phyloP scores from a whole-genome alignment of 441 rosid genomes.

The Codiaeum variegatum region DNA sequence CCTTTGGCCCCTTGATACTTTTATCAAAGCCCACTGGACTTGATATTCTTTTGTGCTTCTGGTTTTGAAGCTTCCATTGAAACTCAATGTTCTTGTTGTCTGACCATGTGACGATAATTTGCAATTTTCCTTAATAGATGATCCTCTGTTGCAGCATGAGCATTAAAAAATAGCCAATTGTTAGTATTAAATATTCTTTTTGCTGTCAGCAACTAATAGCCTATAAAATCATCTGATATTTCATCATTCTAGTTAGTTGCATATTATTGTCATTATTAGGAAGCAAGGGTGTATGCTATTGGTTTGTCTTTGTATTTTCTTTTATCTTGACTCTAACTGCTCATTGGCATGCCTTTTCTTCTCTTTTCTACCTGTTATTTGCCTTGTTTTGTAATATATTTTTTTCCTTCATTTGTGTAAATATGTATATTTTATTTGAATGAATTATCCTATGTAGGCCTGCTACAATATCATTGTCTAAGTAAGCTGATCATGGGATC shows the following conservation, averaged over 20 bases:
- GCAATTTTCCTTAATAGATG: background rate
- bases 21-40: background rate
- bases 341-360: background rate
- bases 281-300: background rate
- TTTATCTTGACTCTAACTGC: background rate
- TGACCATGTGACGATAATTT: background rate
- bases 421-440: background rate
- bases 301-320: background rate
- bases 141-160: constrained; percentile 1
- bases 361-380: background rate
- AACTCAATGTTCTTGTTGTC: background rate
- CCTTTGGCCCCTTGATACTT: constrained; percentile 2
- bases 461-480: background rate
- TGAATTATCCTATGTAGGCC: background rate
- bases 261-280: constrained; percentile 1
- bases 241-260: background rate
- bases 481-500: background rate
- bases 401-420: background rate
- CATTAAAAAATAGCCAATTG: background rate
- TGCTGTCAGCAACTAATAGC: no score
- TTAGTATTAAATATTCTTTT: background rate
- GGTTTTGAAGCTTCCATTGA: background rate
- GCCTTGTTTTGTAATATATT: background rate
- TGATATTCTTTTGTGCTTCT: background rate
- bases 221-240: background rate